Evolutionary conservation across 116 monocot species (phyloP), one percentile per base, ranked within the genome.

Genomic region (Thalassia testudinum): DNA sequence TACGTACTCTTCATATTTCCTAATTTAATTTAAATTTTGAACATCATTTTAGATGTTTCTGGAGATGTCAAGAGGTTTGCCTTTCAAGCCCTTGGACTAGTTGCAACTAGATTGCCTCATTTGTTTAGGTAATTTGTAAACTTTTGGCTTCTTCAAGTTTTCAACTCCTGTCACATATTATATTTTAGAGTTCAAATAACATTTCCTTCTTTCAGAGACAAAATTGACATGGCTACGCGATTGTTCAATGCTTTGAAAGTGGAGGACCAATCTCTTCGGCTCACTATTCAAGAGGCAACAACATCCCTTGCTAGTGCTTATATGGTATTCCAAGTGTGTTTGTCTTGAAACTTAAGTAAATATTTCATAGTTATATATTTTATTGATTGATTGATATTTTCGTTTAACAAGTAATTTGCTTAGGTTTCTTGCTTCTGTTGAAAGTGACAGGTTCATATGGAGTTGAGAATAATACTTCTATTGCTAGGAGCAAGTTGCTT

Each of bases 1-100:
- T 34, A 10, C 30, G 30, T 10, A 34, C 10, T 34, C 10, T 34
- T 10, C 3, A 34, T 34, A 34, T 34, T 34, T 34, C 10, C 30
- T 34, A 34, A 3, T 10, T 34, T 10, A 34, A 34, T 10, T 34
- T 34, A 34, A 34, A 34, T 3, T 3, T 5, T 34, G 30, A 34
- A 34, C 30, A 5, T 34, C 30, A 34, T 38, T 67, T 15, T 71
- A 87, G 93, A 85, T 53, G 30, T 56, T 59, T 25, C 70, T 58
- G 66, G 69, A 50, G 82, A 80, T 63, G 73, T 73, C 34, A 88
- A 80, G 75, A 53, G 54, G 26, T 97, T 89, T 69, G 82, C 79
- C 15, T 97, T 74, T 64, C 97, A 97, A 77, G 89, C 89, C 42
- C 89, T 89, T 56, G 97, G 89, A 19, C 62, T 97, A 60, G 85